These are phyloP conservation scores for Dactylis glomerata DNA, from an alignment of 176 grass and related monocot species.

Conservation along the genomic window DNA sequence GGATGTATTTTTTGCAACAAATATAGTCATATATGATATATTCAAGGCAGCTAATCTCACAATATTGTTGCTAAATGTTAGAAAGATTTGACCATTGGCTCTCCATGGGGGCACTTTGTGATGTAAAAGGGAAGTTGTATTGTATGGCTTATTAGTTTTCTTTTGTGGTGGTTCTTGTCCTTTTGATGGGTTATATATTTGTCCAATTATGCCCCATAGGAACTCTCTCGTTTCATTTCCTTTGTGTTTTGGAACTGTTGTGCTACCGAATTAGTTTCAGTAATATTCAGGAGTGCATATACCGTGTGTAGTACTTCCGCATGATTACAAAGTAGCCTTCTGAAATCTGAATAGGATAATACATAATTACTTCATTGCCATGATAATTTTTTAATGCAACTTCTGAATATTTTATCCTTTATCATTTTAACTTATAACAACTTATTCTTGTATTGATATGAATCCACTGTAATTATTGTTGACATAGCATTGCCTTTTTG, in stretches of 20 bases:
- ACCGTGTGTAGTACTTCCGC: no score
- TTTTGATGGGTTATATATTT: background rate
- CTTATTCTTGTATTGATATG: background rate
- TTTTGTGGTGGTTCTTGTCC: background rate
- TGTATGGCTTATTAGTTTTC: background rate
- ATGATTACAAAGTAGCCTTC: no score
- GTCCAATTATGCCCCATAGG: background rate
- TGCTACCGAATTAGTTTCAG: slow-evolving; percentile 7
- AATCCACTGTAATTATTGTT: slow-evolving; percentile 2
- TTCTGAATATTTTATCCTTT: slow-evolving; percentile 18
- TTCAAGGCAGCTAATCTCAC: background rate
- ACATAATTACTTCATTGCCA: background rate
- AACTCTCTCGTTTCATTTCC: background rate
- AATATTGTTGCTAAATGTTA: background rate
- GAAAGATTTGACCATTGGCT: background rate
- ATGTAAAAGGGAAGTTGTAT: background rate
- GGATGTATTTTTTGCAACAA: background rate
- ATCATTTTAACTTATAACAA: background rate
- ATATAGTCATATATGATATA: background rate
- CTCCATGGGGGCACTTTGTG: background rate
- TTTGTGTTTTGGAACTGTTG: slow-evolving; percentile 18
- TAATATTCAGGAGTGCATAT: background rate
- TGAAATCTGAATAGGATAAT: background rate
- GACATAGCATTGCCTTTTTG: slow-evolving; percentile 10
- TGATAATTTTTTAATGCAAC: slow-evolving; percentile 4